These are phyloP conservation scores for Entrophospora sp. DNA, from an alignment of 192 early-diverging fungal genomes.

Conservation along the genomic window DNA sequence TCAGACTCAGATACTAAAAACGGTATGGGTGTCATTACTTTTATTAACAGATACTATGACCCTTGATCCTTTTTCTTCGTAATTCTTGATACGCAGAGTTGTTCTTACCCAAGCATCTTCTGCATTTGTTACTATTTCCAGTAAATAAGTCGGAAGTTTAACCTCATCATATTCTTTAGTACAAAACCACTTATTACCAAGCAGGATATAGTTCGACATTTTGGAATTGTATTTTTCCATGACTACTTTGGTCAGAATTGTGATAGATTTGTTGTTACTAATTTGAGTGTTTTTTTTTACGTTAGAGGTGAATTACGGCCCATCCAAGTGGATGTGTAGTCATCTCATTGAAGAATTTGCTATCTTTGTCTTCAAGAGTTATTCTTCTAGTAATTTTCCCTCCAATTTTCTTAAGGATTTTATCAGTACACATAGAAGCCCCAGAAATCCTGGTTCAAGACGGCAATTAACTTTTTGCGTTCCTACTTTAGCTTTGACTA, in stretches of 20 bases:
- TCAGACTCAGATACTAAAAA: no score
- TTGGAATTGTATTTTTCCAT: not conserved
- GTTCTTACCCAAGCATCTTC: no score
- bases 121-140: no score
- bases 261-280: no score
- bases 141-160: not conserved
- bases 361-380: not conserved
- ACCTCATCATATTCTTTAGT: not conserved
- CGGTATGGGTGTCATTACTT: no score
- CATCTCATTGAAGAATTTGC: not conserved
- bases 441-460: slow-evolving; percentile 4
- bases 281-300: not conserved
- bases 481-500: no score
- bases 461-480: slow-evolving; percentile 6
- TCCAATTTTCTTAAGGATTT: not conserved
- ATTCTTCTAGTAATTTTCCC: slow-evolving; percentile 2
- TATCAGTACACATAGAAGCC: not conserved
- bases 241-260: no score
- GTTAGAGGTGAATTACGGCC: not conserved
- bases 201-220: not conserved
- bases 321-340: slow-evolving; percentile 11
- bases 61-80: no score
- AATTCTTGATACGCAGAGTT: no score
- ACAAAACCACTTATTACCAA: not conserved
- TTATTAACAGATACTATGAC: no score